Conservation (phyloP, 108 stramenopile genomes). For the Cyclostephanos tholiformis region DNA sequence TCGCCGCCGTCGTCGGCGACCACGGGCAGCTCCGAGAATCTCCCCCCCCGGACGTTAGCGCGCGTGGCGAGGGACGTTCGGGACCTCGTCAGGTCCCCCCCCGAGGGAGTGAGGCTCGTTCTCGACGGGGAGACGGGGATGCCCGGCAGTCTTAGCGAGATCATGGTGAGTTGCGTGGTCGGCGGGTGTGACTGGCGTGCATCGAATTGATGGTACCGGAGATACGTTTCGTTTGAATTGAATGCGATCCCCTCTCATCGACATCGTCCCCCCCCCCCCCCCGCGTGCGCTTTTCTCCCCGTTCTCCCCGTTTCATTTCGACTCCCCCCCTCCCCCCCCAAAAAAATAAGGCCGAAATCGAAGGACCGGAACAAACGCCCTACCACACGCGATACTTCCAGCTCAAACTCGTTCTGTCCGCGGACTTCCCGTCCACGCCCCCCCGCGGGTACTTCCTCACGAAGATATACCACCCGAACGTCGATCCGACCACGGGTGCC, state of each 20-base stretch:
- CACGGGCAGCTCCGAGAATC: constrained; percentile 59
- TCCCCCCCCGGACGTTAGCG: constrained; percentile 88
- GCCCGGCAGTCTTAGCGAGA: constrained; percentile 70
- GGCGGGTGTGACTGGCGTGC: no score
- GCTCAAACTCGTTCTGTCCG: constrained; percentile 89
- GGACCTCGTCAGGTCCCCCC: constrained; percentile 80
- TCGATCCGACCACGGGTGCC: constrained; percentile 91
- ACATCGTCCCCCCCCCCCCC: constrained; percentile 48
- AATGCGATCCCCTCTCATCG: background rate
- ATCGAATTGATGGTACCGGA: no score
- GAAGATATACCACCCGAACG: constrained; percentile 99
- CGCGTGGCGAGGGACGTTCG: constrained; percentile 88
- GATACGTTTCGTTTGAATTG: no score
- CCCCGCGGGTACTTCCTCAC: constrained; percentile 98
- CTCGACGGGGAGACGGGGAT: constrained; percentile 78
- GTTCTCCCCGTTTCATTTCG: constrained; percentile 61
- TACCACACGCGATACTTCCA: constrained; percentile 93
- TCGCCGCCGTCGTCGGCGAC: background rate
- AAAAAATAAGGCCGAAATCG: constrained; percentile 81
- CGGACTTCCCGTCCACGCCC: constrained; percentile 90
- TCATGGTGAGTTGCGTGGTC: constrained; percentile 82
- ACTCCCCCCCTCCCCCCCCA: constrained; percentile 75
- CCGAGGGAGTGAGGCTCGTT: constrained; percentile 83
- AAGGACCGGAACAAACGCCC: constrained; percentile 95
- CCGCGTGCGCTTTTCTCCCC: constrained; percentile 47